Conservation (phyloP, 345 rosid genomes). For the Citrus sinensis region DVS_A1.0 CM039167.1:3924001-3924500, state of each 20-base stretch:
- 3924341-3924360: too few species aligned
- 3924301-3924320: accelerated
- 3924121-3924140: constrained; percentile 23
- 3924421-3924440: too few species aligned
- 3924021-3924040: constrained; percentile 11
- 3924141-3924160: constrained; percentile 22
- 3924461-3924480: accelerated
- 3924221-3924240: neutral
- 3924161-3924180: neutral
- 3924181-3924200: neutral
- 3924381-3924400: too few species aligned
- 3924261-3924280: neutral
- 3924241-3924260: neutral
- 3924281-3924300: too few species aligned
- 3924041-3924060: constrained; percentile 3
- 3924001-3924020: neutral
- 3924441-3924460: too few species aligned
- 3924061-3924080: constrained; percentile 15
- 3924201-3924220: too few species aligned
- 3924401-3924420: too few species aligned
- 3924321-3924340: too few species aligned
- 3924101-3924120: neutral
- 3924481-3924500: too few species aligned
- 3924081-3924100: constrained; percentile 19
- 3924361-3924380: too few species aligned